Evolutionary conservation across 2,329 filamentous ascomycete genomes (phyloP).

Genomic region (Ceratocystis cacaofunesta): DNA sequence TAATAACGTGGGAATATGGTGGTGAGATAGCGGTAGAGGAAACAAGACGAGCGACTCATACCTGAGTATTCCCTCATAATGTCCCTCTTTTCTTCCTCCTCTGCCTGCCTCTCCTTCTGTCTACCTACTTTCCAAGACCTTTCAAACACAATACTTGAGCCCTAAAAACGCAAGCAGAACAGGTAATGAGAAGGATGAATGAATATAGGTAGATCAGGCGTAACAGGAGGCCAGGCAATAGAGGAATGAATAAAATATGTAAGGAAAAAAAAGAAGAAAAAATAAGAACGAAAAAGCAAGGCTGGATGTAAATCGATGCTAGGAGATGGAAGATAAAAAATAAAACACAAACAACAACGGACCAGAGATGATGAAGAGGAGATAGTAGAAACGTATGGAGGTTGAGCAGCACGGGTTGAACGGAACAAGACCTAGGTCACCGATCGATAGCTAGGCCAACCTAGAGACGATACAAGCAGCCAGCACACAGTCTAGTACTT

Average conservation of each 20-base stretch:
- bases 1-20: neutral
- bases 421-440: neutral
- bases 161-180: neutral
- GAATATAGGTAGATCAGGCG: conserved; percentile 4
- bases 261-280: conserved; percentile 13
- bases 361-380: neutral
- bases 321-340: neutral
- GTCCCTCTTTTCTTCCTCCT: neutral
- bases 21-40: neutral
- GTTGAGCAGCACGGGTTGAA: neutral
- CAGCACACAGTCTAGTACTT: neutral
- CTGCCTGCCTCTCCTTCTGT: neutral
- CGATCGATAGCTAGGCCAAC: neutral
- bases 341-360: neutral
- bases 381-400: neutral
- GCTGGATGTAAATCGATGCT: neutral
- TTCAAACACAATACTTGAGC: neutral
- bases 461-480: neutral
- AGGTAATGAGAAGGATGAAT: neutral
- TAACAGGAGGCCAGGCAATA: conserved; percentile 8
- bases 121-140: neutral
- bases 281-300: conserved; percentile 7
- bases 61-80: neutral
- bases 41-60: neutral
- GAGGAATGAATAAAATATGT: conserved; percentile 10